A percentile compares a stretch with the other conserved stretches of the same genome.
Conservation (phyloP, 176 grass and related monocot species). For the Avena atlantica region DNA sequence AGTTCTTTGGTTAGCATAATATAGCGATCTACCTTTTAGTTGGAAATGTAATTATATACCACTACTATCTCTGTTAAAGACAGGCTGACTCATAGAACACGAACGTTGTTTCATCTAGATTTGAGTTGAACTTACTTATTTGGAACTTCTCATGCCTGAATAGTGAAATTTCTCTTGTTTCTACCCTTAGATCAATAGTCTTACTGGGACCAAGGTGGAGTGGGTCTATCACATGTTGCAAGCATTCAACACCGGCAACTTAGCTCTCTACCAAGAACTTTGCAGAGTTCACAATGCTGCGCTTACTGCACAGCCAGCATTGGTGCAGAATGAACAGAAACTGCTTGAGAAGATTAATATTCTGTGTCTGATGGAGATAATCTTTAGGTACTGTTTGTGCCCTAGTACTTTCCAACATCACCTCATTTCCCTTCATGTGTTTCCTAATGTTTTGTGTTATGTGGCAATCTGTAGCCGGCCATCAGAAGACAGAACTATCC, state of each 20-base stretch:
- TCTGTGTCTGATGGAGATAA: conserved; percentile 97
- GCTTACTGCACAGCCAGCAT: conserved; percentile 82
- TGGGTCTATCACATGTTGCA: conserved; percentile 95
- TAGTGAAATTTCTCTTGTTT: conserved; percentile 19
- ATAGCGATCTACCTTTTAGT: conserved; percentile 11
- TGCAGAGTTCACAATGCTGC: conserved; percentile 81
- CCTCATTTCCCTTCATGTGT: background rate
- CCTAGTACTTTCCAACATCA: conserved; percentile 12
- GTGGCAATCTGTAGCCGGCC: conserved; percentile 54
- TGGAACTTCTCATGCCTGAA: conserved; percentile 33
- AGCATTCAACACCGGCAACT: conserved; percentile 86
- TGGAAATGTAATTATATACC: conserved; percentile 18
- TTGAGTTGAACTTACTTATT: background rate
- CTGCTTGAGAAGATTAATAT: conserved; percentile 98
- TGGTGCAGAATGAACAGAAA: conserved; percentile 77
- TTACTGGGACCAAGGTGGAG: conserved; percentile 85
- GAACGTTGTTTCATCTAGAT: background rate
- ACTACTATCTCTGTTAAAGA: background rate
- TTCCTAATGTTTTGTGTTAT: conserved; percentile 33
- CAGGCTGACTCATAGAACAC: background rate
- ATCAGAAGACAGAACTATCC: conserved; percentile 91
- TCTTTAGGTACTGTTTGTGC: conserved; percentile 76
- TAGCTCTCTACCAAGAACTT: conserved; percentile 84
- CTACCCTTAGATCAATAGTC: conserved; percentile 80
- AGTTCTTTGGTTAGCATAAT: background rate